Base-by-base conservation (phyloP, 371 early-diverging fungal species). In the Thermomucor indicae-seudaticae region DNA sequence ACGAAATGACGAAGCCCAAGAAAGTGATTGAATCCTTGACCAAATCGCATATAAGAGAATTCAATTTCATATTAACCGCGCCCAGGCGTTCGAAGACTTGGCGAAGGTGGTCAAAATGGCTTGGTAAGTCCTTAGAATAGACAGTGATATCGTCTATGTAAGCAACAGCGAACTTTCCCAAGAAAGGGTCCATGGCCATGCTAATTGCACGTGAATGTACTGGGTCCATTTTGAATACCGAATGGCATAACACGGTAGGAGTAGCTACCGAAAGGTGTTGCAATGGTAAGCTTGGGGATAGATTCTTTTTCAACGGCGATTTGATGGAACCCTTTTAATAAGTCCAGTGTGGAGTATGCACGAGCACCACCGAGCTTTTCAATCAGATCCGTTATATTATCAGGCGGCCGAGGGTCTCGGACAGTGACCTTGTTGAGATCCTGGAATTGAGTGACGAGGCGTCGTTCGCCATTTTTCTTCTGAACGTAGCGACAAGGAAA, bases 131-230 rank as follows among this genome's bases (percentile, higher is more conserved):
- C 16, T 19, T 4, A 4, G 58, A 58, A 25, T 32, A 38, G 25
- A 35, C 39, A n/a, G 49, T 47, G 1, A 50, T 3, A 40, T 49
- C 59, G 24, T 53, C 52, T 6, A 49, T 16, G 22, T 58, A 58
- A 0, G 51, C 53, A 35, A 47, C 49, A 12, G 20, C 43, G 23
- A 12, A 34, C 0, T 16, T 12, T 14, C 25, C 37, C 2, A 35
- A 6, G 20, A 31, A 32, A 5, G 8, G 32, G 2, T 48, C 30
- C 6, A 59, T 14, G 12, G 45, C 47, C 2, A 12, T 12, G 23
- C 54, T 39, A 43, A 59, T 59, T 19, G 30, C 31, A 2, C 40
- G 53, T 45, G 35, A 53, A 53, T n/a, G 41, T 34, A 24, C 24
- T 20, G 0, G 50, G 53, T 1, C 50, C 43, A 52, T 59, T 59